Conservation (phyloP, 2,329 filamentous ascomycete genomes). For the Venturia nashicola region DNA sequence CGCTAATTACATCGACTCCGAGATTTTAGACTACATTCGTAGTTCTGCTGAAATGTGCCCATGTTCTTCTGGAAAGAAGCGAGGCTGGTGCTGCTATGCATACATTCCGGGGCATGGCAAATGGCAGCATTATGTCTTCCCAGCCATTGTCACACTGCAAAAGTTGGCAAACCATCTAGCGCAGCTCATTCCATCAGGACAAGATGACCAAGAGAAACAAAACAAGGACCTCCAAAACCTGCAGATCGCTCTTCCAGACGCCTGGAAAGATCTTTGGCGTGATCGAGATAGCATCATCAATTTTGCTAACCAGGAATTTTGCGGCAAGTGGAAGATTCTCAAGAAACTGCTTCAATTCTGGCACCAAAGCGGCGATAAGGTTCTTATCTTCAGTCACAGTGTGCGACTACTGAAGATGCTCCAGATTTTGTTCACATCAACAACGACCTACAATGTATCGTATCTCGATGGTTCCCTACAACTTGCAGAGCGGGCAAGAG, state of each 20-base stretch:
- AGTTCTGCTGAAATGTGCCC: slow-evolving; percentile 54
- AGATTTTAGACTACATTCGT: slow-evolving; percentile 57
- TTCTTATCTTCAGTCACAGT: slow-evolving; percentile 88
- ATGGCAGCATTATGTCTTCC: slow-evolving; percentile 74
- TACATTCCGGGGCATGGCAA: slow-evolving; percentile 47
- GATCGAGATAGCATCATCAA: slow-evolving; percentile 68
- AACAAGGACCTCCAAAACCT: slow-evolving; percentile 65
- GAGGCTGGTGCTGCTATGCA: slow-evolving; percentile 70
- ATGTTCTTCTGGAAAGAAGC: slow-evolving; percentile 56
- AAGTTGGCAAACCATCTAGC: slow-evolving; percentile 91
- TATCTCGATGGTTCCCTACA: slow-evolving; percentile 79
- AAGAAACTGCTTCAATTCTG: slow-evolving; percentile 80
- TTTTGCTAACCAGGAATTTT: slow-evolving; percentile 79
- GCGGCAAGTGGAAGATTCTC: slow-evolving; percentile 91
- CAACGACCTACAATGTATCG: slow-evolving; percentile 72
- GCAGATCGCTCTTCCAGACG: slow-evolving; percentile 58
- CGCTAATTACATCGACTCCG: slow-evolving; percentile 63
- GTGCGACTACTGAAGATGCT: slow-evolving; percentile 76
- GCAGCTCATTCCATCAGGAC: slow-evolving; percentile 59
- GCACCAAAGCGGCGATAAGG: slow-evolving; percentile 84
- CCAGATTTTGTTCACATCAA: slow-evolving; percentile 73
- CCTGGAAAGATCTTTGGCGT: slow-evolving; percentile 62
- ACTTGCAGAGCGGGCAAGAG: slow-evolving; percentile 69
- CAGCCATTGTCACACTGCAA: slow-evolving; percentile 67
- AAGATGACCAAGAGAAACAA: slow-evolving; percentile 59